Percentiles rank a stretch among this genome's conserved stretches.
Evolutionary conservation across 164 flowering plant genomes (phyloP).

Genomic region (Amborella trichopoda): DNA sequence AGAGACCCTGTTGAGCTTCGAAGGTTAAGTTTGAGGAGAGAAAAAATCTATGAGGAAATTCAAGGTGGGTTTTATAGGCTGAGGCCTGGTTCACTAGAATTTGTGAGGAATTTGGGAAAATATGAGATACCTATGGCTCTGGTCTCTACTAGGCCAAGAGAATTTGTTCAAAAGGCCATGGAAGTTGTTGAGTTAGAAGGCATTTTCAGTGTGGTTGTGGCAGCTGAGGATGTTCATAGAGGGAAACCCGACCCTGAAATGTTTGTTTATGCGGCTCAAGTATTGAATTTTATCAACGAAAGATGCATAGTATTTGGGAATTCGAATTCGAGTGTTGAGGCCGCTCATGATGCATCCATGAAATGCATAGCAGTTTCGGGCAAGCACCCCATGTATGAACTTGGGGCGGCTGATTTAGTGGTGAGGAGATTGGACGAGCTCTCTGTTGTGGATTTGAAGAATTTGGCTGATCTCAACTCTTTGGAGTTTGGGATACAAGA

Average conservation of each 20-base stretch:
- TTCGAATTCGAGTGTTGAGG: slow-evolving; percentile 86
- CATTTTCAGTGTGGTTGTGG: slow-evolving; percentile 54
- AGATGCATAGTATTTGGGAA: slow-evolving; percentile 95
- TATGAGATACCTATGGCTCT: slow-evolving; percentile 88
- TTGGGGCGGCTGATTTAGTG: slow-evolving; percentile 91
- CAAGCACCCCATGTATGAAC: slow-evolving; percentile 88
- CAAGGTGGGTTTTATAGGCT: slow-evolving; percentile 68
- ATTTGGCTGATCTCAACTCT: slow-evolving; percentile 64
- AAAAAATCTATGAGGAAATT: slow-evolving; percentile 66
- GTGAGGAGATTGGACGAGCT: slow-evolving; percentile 79
- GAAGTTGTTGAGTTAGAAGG: slow-evolving; percentile 52
- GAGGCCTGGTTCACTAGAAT: slow-evolving; percentile 70
- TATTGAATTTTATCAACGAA: slow-evolving; percentile 69
- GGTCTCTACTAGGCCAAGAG: slow-evolving; percentile 78
- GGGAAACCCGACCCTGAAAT: slow-evolving; percentile 99
- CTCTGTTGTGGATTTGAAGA: slow-evolving; percentile 83
- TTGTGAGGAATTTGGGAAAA: slow-evolving; percentile 57
- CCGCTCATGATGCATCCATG: slow-evolving; percentile 92
- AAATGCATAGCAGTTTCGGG: slow-evolving; percentile 96
- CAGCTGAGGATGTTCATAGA: slow-evolving; percentile 87
- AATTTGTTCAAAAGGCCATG: slow-evolving; percentile 54
- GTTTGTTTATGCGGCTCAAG: slow-evolving; percentile 86
- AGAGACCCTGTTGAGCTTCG: slow-evolving; percentile 59
- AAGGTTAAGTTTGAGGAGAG: slow-evolving; percentile 68
- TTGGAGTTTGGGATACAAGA: slow-evolving; percentile 46